Evolutionary conservation across 495 filamentous ascomycete genomes (phyloP), one percentile per base, ranked within the genome.

Genomic region (Lentithecium fluviatile): DNA sequence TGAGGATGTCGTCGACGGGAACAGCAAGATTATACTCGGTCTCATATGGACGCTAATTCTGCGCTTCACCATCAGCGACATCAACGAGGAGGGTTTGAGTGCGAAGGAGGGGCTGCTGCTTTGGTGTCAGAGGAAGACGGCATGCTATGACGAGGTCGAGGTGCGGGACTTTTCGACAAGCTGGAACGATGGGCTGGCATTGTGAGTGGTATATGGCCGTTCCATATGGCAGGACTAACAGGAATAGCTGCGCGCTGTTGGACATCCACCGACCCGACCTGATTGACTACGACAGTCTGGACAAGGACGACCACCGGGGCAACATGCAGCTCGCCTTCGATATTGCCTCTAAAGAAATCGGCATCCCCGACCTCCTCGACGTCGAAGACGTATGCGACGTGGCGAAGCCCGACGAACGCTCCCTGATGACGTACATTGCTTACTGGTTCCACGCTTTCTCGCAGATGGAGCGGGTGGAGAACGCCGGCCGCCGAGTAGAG

Each of bases 391-490:
- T 97, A 25, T 96, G 91, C 73, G 94, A 97, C 72, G 94, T 98
- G 13, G 84, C 90, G 11, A 93, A 89, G 73, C 94, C 94, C 12
- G 94, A 98, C 67, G 94, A 98, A 73, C 88, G 91, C 58, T 93
- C 88, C 65, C 80, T 98, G 71, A 97, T 98, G 93, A 98, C 94
- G 6, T 98, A 98, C 70, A 97, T 98, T 65, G 94, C 94, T 59
- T 97, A 97, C 74, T 98, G 95, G 94, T 98, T 97, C 81, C 94
- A 98, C 68, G 95, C 94, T 58, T 98, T 98, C 69, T 96, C 92
- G 21, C 91, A 97, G 70, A 89, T 98, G 83, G 94, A 98, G 74
- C 83, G 91, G 62, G 95, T 98, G 12, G 94, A 98, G 71, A 98
- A 97, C 71, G 95, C 95, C 1, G 94, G 94, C 2, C 83, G 94